phyloP scores from a whole-genome alignment of 1,284 basidiomycete species.

The Apiotrichum mycotoxinovorans region DNA sequence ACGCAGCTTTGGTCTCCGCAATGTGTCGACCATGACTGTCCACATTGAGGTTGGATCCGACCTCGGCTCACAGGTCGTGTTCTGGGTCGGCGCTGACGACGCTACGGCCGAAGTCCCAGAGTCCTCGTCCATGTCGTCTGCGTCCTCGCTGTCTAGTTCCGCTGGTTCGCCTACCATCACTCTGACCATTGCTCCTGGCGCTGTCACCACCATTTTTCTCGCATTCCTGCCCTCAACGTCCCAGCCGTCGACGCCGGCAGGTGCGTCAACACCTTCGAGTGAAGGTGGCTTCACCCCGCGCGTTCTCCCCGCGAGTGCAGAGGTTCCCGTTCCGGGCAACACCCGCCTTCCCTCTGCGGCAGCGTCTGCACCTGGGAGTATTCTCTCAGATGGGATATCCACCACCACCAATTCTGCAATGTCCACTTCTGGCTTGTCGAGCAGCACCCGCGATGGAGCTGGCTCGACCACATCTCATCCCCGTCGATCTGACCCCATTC shows the following conservation, averaged over 20 bases:
- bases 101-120: conserved; percentile 10
- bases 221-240: conserved; percentile 33
- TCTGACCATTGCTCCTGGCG: conserved; percentile 22
- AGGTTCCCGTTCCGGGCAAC: conserved; percentile 7
- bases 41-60: conserved; percentile 41
- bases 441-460: conserved; percentile 1
- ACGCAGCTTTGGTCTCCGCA: conserved; percentile 38
- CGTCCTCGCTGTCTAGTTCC: conserved; percentile 24
- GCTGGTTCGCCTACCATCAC: conserved; percentile 23
- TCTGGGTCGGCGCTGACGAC: conserved; percentile 41
- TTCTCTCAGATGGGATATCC: conserved; percentile 7
- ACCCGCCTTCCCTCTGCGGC: conserved; percentile 11
- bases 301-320: conserved; percentile 22
- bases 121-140: conserved; percentile 29
- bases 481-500: conserved; percentile 34
- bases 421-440: conserved; percentile 6
- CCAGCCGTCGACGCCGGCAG: conserved; percentile 16
- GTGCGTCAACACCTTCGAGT: conserved; percentile 16
- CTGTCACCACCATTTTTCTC: conserved; percentile 30
- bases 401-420: background rate
- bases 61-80: conserved; percentile 32
- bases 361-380: background rate
- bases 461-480: background rate
- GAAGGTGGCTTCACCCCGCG: conserved; percentile 40
- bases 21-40: conserved; percentile 25